Conservation (phyloP, 1,284 basidiomycete genomes). For the Papiliotrema flavescens region DNA sequence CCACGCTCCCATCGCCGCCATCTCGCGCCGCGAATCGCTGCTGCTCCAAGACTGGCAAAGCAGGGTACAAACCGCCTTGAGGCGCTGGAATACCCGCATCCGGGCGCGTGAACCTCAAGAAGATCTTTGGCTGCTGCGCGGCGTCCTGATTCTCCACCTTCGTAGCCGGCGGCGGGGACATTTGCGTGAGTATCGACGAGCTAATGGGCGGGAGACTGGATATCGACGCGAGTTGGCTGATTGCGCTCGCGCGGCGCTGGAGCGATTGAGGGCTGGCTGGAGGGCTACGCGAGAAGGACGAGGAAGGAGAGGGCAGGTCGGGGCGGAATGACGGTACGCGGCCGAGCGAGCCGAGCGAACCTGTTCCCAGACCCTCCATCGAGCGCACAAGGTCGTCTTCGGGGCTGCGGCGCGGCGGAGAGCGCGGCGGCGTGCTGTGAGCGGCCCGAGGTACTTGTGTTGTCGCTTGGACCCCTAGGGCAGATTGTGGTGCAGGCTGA, state of each 20-base stretch:
- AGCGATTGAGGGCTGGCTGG: background rate
- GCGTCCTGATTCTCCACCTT: background rate
- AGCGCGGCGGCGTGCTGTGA: background rate
- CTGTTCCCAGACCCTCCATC: background rate
- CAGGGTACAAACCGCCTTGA: background rate
- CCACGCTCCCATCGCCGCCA: background rate
- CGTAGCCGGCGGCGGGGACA: background rate
- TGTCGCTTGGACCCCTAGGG: too few relatives aligned
- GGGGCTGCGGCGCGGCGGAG: background rate
- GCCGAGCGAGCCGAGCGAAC: background rate
- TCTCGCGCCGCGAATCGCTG: background rate
- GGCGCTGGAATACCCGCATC: background rate
- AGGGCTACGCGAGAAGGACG: background rate
- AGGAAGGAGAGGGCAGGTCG: background rate
- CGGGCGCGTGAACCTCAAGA: slow-evolving; percentile 24
- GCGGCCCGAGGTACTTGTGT: background rate
- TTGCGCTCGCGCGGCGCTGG: too few relatives aligned
- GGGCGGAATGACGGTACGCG: background rate
- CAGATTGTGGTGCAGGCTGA: too few relatives aligned
- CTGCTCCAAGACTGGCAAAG: background rate
- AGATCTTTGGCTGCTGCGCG: slow-evolving; percentile 11
- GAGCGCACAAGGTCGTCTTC: background rate
- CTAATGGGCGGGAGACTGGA: background rate
- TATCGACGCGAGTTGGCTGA: too few relatives aligned
- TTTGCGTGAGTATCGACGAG: background rate